These are phyloP conservation scores for Rhododendron simsii DNA, from an alignment of 148 eudicot genomes.

Conservation along the genomic window DNA sequence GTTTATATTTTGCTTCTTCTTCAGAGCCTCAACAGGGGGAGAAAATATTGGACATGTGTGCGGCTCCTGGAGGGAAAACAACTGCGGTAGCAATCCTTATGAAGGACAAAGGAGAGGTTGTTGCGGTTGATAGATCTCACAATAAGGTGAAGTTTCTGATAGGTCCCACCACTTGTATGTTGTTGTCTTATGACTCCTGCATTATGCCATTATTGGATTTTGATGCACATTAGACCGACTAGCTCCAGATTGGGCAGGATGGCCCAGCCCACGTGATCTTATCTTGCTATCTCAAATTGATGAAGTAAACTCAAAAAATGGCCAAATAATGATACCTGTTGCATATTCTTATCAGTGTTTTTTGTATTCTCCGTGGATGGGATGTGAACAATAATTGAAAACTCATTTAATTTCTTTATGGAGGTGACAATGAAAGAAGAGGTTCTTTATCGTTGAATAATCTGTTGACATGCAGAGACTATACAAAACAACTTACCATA, in stretches of 20 bases:
- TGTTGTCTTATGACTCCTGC: conserved; percentile 1
- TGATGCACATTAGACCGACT: background rate
- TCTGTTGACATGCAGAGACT: background rate
- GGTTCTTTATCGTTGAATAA: background rate
- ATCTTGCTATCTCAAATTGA: background rate
- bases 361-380: background rate
- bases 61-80: conserved; percentile 99
- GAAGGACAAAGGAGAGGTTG: conserved; percentile 79
- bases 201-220: background rate
- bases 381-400: background rate
- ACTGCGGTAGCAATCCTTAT: conserved; percentile 93
- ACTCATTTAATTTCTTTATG: background rate
- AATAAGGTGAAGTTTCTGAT: conserved; percentile 61
- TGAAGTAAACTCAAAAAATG: background rate
- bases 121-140: conserved; percentile 92
- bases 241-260: background rate
- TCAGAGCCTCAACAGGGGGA: conserved; percentile 86
- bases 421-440: background rate
- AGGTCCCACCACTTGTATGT: background rate
- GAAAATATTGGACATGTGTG: conserved; percentile 83
- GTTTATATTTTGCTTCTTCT: background rate
- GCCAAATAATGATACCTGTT: background rate
- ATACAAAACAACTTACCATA: background rate
- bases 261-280: no score
- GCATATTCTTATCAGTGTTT: no score